phyloP scores from a whole-genome alignment of 805 yeast species.

The Cyberlindnera meyerae region DNA sequence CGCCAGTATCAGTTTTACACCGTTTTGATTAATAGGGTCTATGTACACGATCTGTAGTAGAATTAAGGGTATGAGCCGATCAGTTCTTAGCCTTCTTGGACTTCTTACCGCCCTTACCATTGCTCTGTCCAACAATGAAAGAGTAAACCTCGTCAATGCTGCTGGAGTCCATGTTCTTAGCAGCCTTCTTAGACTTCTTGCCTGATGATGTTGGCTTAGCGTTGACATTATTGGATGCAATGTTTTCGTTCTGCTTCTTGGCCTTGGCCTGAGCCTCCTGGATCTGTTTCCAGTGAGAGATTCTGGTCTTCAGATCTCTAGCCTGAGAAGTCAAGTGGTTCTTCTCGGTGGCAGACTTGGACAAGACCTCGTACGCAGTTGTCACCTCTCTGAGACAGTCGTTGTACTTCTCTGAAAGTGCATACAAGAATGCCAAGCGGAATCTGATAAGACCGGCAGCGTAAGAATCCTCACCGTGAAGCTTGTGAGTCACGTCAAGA shows the following conservation, averaged over 20 bases:
- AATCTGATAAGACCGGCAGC: constrained; percentile 62
- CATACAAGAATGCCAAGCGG: constrained; percentile 61
- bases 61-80: too few species aligned
- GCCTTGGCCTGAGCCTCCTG: constrained; percentile 40
- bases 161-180: constrained; percentile 19
- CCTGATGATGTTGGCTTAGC: constrained; percentile 27
- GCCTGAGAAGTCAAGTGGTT: constrained; percentile 66
- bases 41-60: too few species aligned
- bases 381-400: constrained; percentile 54
- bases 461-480: constrained; percentile 56
- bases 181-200: constrained; percentile 25
- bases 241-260: constrained; percentile 4
- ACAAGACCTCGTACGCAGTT: constrained; percentile 54
- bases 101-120: constrained; percentile 15
- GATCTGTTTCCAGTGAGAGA: constrained; percentile 44
- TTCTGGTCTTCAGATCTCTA: constrained; percentile 55
- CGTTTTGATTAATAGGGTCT: too few species aligned
- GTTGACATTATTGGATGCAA: constrained; percentile 23
- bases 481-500: constrained; percentile 41
- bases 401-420: constrained; percentile 45
- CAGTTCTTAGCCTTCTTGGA: constrained; percentile 12
- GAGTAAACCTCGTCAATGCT: constrained; percentile 8
- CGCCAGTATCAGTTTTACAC: too few species aligned
- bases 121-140: constrained; percentile 13
- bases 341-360: constrained; percentile 56